Evolutionary conservation across 179 eudicot genomes (phyloP), one percentile per base, ranked within the genome.

Genomic region (Drosera spatulata): DNA sequence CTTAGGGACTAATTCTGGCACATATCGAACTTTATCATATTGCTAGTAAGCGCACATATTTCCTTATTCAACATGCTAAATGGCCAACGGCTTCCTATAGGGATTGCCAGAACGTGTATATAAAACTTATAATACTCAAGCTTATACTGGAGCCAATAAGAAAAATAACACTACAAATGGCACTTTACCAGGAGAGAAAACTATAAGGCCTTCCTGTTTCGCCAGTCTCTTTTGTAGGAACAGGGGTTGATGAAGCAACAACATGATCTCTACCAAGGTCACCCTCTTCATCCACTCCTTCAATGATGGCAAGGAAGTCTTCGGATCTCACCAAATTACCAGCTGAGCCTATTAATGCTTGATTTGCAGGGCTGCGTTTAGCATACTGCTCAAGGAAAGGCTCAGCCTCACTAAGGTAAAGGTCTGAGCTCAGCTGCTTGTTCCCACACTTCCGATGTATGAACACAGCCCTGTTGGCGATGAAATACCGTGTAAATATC

Each of bases 371-470:
- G 69, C 90, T 79, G 47, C 93, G 80, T 71, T 86, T 84, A 39
- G 99, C 97, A 72, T 86, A 89, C 66, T 86, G 90, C 72, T 93
- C 95, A 66, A 93, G 96, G 71, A 93, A 93, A 59, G 88, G 86
- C 75, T 89, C 99, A 51, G 93, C 96, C 80, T 89, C 99, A 63
- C 84, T 84, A 43, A 93, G 86, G 73, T 93, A 93, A 47, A 73
- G 75, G 57, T 86, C 79, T 53, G 99, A 82, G 47, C 73, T 77
- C 62, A 85, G 76, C 62, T 70, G 93, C 69, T 59, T 79, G 66
- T 73, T 63, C 61, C 95, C 90, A 61, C 68, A 85, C 70, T 93
- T 89, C 69, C 88, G 80, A 60, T 77, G 70, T 64, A 89, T 77
- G 61, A 74, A 78, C 43, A 82, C 84, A 46, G 99, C 96, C 99